Conservation (phyloP, 352 stramenopile genomes). For the Ochromonadaceae sp. region DNA sequence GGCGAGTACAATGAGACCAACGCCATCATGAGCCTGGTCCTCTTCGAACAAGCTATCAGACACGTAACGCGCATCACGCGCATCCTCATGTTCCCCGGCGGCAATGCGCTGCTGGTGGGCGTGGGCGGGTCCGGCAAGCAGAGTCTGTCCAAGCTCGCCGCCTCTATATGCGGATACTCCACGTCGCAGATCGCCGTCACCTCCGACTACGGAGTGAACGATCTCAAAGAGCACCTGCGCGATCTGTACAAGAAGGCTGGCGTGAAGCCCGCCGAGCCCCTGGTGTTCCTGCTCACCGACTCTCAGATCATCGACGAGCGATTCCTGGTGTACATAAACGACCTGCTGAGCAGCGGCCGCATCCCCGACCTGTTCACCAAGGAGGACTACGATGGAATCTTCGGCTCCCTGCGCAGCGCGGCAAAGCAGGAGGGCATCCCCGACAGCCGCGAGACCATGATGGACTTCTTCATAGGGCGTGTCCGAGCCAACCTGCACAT, state of each 20-base stretch:
- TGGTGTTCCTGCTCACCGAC: conserved; percentile 70
- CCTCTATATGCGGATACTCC: conserved; percentile 57
- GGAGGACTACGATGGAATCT: conserved; percentile 70
- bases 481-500: conserved; percentile 65
- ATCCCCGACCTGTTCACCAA: conserved; percentile 58
- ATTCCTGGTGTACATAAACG: conserved; percentile 66
- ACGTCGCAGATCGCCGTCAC: conserved; percentile 45
- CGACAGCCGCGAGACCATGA: conserved; percentile 67
- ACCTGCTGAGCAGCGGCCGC: conserved; percentile 52
- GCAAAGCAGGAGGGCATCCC: conserved; percentile 61
- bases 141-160: conserved; percentile 62
- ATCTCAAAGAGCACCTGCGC: conserved; percentile 70
- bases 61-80: conserved; percentile 62
- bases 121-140: conserved; percentile 78
- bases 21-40: conserved; percentile 71
- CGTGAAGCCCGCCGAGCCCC: conserved; percentile 54
- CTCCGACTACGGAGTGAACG: conserved; percentile 44
- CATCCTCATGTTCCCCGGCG: conserved; percentile 50
- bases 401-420: conserved; percentile 46
- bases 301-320: conserved; percentile 58
- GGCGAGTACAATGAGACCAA: conserved; percentile 73
- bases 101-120: conserved; percentile 62
- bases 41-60: conserved; percentile 73
- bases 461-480: conserved; percentile 67
- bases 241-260: conserved; percentile 64